Base-by-base conservation (phyloP, 768 basidiomycete genomes). In the Mycena alexandri region DNA sequence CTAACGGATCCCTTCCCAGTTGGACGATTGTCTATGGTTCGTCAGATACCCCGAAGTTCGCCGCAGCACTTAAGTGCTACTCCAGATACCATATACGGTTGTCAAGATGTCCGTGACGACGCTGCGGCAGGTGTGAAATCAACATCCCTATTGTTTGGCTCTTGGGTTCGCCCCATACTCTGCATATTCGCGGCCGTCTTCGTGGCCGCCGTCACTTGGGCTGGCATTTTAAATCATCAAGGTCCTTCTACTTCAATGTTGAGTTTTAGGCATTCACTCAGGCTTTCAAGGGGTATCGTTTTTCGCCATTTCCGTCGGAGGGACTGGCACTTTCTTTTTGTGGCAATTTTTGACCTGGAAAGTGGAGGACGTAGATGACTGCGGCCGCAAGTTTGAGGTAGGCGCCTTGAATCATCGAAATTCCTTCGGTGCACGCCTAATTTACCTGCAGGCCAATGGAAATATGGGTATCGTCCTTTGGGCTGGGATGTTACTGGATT, bases 1-100 rank as follows among this genome's bases (percentile, higher is more conserved):
- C 51, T 36, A 11, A 36, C 16, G 33, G 21, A 16, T 11, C 9
- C n/a, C 41, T n/a, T 19, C n/a, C 25, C 21, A 58, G 57, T 29
- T 58, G 57, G 57, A 58, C 57, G 12, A 58, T 58, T 17, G 57
- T 58, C 17, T 58, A 58, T n/a, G 57, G 29, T 29, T 29, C 29
- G 29, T 29, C 6, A 29, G 29, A 29, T 3, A 29, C 3, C 29
- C 6, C 29, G 29, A 29, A 29, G 29, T 29, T 6, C 6, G 29
- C 29, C 29, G 3, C 29, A 6, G 6, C 29, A 6, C 29, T 29
- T 6, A 29, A 58, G 19, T 38, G 38, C 38, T 38, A 16, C 8
- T 17, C 38, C 24, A 9, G 6, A 56, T 38, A 56, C 54, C 12
- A 56, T 56, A 42, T 56, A 56, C 16, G 54, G 38, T 11, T 58